Percentiles rank a stretch among this genome's conserved stretches.
These are phyloP conservation scores for Coemansia sp. DNA, from an alignment of 192 early-diverging fungal genomes.

Conservation along the genomic window DNA sequence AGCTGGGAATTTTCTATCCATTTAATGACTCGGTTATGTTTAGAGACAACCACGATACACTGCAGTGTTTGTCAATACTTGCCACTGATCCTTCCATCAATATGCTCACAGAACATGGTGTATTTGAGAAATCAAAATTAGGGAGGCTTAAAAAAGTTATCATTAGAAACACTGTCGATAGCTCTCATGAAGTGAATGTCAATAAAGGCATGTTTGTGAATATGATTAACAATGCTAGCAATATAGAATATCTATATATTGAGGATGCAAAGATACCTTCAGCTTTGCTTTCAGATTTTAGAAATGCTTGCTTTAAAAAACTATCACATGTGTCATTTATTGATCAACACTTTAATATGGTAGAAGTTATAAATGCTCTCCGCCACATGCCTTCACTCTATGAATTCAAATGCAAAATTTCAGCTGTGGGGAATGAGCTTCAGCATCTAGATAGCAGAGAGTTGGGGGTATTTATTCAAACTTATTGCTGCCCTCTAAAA, in stretches of 20 bases:
- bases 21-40: background rate
- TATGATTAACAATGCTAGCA: no score
- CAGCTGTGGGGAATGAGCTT: background rate
- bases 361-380: background rate
- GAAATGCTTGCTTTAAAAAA: background rate
- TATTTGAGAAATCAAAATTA: no score
- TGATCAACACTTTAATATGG: background rate
- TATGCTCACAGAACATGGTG: background rate
- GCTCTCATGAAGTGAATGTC: no score
- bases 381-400: background rate
- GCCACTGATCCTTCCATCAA: background rate
- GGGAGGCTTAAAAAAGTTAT: no score
- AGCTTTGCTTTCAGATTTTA: background rate
- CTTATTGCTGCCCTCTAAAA: background rate
- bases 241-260: no score
- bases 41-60: background rate
- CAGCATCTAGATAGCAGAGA: background rate
- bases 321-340: background rate
- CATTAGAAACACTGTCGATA: no score
- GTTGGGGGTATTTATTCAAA: background rate
- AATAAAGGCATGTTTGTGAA: no score
- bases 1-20: background rate
- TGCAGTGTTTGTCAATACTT: background rate
- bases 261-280: background rate
- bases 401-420: background rate